phyloP scores from a whole-genome alignment of 2,329 filamentous ascomycete species.

The Epichloe baconii region DNA sequence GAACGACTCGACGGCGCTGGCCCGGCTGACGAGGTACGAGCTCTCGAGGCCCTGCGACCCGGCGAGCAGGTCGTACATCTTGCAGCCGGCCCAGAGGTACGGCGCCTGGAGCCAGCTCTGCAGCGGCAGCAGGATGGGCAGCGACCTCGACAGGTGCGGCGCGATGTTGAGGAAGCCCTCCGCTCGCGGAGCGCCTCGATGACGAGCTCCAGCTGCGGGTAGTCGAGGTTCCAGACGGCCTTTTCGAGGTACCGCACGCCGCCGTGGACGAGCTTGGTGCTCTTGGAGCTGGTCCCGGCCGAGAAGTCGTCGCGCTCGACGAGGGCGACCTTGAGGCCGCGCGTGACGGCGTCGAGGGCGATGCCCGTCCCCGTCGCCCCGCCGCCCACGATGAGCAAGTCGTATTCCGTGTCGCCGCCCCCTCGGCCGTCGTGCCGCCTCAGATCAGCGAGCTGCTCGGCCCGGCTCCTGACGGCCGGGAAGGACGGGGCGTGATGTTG shows the following conservation, averaged over 20 bases:
- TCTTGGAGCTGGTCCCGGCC: slow-evolving; percentile 72
- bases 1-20: slow-evolving; percentile 64
- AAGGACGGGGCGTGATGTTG: slow-evolving; percentile 26
- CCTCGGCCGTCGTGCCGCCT: slow-evolving; percentile 18
- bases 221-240: slow-evolving; percentile 74
- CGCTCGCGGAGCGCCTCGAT: slow-evolving; percentile 72
- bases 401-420: slow-evolving; percentile 38
- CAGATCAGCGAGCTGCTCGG: slow-evolving; percentile 28
- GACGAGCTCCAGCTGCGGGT: slow-evolving; percentile 69
- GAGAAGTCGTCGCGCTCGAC: slow-evolving; percentile 78
- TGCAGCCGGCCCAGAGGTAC: slow-evolving; percentile 58
- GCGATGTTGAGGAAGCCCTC: slow-evolving; percentile 75
- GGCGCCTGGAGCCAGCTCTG: slow-evolving; percentile 76
- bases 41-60: slow-evolving; percentile 72
- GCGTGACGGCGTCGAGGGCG: slow-evolving; percentile 66
- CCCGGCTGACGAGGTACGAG: slow-evolving; percentile 69
- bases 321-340: slow-evolving; percentile 66
- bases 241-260: slow-evolving; percentile 79
- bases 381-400: slow-evolving; percentile 66
- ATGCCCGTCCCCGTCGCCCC: slow-evolving; percentile 72
- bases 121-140: slow-evolving; percentile 73
- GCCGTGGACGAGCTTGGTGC: slow-evolving; percentile 76
- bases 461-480: slow-evolving; percentile 20
- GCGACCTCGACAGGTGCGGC: slow-evolving; percentile 66
- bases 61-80: slow-evolving; percentile 70